Evolutionary conservation across 805 yeast genomes (phyloP).

Genomic region (Metschnikowia kunwiensis): DNA sequence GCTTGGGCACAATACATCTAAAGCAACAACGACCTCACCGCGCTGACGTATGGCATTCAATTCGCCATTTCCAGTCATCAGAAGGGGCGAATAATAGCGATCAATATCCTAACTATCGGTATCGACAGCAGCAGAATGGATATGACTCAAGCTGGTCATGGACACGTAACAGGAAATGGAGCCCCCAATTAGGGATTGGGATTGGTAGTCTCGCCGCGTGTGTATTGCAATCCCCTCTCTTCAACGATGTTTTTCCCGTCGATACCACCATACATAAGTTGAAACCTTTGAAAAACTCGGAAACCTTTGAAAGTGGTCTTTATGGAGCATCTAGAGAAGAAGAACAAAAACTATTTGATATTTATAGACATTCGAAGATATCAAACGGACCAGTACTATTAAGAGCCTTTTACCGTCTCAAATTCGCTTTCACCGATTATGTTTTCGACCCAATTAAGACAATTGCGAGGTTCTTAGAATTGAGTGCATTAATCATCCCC

Average conservation of each 20-base stretch:
- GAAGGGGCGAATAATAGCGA: too few relatives aligned
- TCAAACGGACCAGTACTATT: conserved; percentile 22
- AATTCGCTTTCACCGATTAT: conserved; percentile 49
- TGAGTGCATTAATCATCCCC: conserved; percentile 67
- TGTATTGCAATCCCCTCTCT: conserved; percentile 4
- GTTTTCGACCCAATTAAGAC: conserved; percentile 70
- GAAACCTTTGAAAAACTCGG: conserved; percentile 46
- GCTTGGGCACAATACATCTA: too few relatives aligned
- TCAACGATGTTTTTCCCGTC: conserved; percentile 11
- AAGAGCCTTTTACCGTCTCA: conserved; percentile 36
- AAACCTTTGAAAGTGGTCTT: conserved; percentile 69
- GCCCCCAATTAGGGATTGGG: conserved; percentile 8
- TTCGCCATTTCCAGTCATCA: too few relatives aligned
- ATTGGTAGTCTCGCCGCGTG: conserved; percentile 9
- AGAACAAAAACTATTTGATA: conserved; percentile 34
- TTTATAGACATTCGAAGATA: conserved; percentile 29
- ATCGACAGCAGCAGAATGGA: too few relatives aligned
- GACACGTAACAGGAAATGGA: neutral
- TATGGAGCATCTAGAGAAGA: conserved; percentile 60
- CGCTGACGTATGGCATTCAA: too few relatives aligned
- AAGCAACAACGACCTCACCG: too few relatives aligned
- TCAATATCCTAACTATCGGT: too few relatives aligned
- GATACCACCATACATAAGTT: conserved; percentile 34
- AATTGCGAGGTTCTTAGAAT: conserved; percentile 62
- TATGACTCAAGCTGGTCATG: conserved; percentile 4